Evolutionary conservation across 257 asterid genomes (phyloP).

Genomic region (Nicotiana undulata): DNA sequence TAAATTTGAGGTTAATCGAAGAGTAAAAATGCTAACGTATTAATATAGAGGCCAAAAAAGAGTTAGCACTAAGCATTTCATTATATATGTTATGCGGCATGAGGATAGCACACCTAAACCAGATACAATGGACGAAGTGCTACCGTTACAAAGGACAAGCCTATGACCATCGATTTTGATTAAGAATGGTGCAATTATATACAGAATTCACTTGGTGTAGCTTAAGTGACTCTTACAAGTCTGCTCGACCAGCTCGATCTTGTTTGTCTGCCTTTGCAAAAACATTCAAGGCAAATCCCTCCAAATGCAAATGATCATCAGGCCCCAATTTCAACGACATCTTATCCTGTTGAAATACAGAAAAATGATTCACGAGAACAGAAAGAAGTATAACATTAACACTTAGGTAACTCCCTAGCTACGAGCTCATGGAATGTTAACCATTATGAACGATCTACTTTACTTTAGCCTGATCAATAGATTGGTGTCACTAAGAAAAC

Average conservation of each 20-base stretch:
- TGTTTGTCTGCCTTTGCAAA: constrained; percentile 90
- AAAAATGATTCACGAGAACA: background rate
- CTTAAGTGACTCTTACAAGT: constrained; percentile 30
- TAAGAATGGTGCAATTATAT: background rate
- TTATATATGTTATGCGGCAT: background rate
- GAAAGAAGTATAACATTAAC: background rate
- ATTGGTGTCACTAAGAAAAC: background rate
- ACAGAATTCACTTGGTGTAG: background rate
- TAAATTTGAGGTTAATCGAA: background rate
- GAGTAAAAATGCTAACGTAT: background rate
- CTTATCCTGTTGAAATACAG: constrained; percentile 52
- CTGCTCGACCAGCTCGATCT: constrained; percentile 83
- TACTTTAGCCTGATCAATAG: background rate
- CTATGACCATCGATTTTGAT: background rate
- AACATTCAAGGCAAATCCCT: constrained; percentile 83
- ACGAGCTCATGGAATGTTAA: background rate
- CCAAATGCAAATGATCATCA: constrained; percentile 71
- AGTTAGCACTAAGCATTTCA: background rate
- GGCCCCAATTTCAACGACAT: constrained; percentile 74
- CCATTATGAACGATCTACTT: background rate
- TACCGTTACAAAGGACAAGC: background rate
- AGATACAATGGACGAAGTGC: background rate
- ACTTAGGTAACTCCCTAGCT: background rate
- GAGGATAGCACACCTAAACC: background rate
- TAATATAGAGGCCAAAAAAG: background rate